Percentiles rank a stretch among this genome's conserved stretches.
phyloP scores from a whole-genome alignment of 1,284 basidiomycete species.

The Irpex sp. region DNA sequence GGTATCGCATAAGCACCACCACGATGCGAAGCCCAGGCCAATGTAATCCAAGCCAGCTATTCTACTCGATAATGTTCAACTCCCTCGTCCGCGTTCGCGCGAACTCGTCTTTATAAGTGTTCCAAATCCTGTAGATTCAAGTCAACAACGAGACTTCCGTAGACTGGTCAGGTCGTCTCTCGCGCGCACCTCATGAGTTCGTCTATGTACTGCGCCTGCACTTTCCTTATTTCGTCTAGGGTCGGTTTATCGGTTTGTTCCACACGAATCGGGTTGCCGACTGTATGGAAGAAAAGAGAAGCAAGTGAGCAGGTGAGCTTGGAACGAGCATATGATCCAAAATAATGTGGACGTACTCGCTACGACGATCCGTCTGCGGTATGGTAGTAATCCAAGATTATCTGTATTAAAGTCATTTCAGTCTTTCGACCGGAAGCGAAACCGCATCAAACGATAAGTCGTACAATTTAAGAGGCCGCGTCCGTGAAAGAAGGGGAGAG shows the following conservation, averaged over 20 bases:
- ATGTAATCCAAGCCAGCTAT: background rate
- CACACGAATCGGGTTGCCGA: conserved; percentile 87
- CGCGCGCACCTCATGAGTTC: conserved; percentile 79
- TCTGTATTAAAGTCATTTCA: conserved; percentile 42
- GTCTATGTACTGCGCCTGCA: conserved; percentile 88
- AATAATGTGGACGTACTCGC: conserved; percentile 66
- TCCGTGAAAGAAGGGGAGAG: conserved; percentile 93
- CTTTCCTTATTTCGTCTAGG: conserved; percentile 73
- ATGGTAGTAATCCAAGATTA: conserved; percentile 90
- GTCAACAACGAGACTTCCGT: no score
- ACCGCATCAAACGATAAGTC: background rate
- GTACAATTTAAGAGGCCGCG: conserved; percentile 87
- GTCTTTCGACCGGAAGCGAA: no score
- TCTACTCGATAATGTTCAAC: conserved; percentile 67
- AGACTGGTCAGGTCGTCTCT: background rate
- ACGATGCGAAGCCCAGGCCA: no score
- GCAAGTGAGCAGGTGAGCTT: background rate
- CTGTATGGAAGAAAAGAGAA: conserved; percentile 32
- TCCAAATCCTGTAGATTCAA: conserved; percentile 72
- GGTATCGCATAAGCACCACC: no score
- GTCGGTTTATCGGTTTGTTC: conserved; percentile 77
- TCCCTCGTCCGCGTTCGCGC: conserved; percentile 72
- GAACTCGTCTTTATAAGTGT: conserved; percentile 88
- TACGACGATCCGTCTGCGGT: conserved; percentile 90
- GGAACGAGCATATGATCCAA: background rate